These are phyloP conservation scores for Zasmidium citrigriseum DNA, from an alignment of 2,329 filamentous ascomycete species.

Conservation along the genomic window DNA sequence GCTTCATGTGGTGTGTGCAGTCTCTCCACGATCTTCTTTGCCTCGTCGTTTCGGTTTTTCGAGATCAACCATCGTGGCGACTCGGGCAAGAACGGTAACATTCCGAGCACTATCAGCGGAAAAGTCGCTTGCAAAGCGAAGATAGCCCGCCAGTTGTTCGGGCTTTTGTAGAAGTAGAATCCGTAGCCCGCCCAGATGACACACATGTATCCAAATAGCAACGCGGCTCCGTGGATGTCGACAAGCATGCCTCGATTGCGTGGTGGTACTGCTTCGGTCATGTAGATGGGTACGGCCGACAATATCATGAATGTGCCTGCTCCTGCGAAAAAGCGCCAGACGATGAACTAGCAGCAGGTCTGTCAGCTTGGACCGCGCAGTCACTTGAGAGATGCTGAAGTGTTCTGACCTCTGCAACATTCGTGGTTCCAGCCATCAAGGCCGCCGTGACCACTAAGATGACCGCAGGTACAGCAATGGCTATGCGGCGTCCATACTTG, in stretches of 20 bases:
- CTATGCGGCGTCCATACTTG: neutral
- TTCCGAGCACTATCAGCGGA: neutral
- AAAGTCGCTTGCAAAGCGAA: conserved; percentile 2
- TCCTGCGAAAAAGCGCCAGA: conserved; percentile 4
- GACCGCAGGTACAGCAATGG: conserved; percentile 1
- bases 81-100: conserved; percentile 6
- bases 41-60: neutral
- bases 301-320: conserved; percentile 4
- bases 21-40: neutral
- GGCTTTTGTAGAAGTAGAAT: conserved; percentile 4
- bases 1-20: conserved; percentile 2
- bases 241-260: conserved; percentile 4
- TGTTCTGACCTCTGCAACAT: neutral
- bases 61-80: conserved; percentile 5
- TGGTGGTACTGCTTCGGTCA: conserved; percentile 5
- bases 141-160: conserved; percentile 3
- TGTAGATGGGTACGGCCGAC: conserved; percentile 4
- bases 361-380: neutral
- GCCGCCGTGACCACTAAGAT: conserved; percentile 1
- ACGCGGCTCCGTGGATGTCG: conserved; percentile 2
- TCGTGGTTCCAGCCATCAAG: conserved; percentile 3
- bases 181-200: conserved; percentile 8
- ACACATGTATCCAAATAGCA: conserved; percentile 2
- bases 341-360: neutral
- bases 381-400: neutral